Base-by-base conservation (phyloP, 1,284 basidiomycete genomes). In the Cystobasidium sp. region DNA sequence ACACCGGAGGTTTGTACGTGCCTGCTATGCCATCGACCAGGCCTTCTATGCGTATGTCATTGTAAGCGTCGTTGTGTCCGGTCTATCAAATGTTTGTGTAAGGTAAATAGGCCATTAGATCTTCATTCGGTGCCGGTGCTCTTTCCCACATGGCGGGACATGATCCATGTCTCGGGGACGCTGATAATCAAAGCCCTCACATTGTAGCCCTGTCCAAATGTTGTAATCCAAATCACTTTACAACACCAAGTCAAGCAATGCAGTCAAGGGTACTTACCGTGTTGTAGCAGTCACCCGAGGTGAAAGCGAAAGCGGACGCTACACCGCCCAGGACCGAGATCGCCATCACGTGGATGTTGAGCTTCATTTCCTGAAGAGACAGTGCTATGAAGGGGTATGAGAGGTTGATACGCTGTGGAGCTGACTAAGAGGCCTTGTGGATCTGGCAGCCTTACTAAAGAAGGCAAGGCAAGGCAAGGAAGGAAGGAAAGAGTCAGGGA, bases 221-320 rank as follows among this genome's bases (percentile, higher is more conserved):
- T n/a, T 22, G 22, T 55, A 31, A 10, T 55, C 22, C 9, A 1
- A 16, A 55, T 55, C 10, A 10, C 1, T 20, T 6, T 14, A 61
- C 12, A 16, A 7, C 1, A 3, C 9, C 41, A 20, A 18, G 44
- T 31, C 39, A 61, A 8, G 20, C 12, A 20, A 55, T 22, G 53
- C 10, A 55, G 53, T 12, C 24, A 14, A n/a, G 1, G 22, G 24
- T 16, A 24, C 59, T n/a, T 1, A 61, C 39, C 12, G 39, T 22
- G 20, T 61, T 61, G n/a, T 61, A 46, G 59, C 59, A 61, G 16
- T 61, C 59, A n/a, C 44, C 59, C 9, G 41, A n/a, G 8, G 59
- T 43, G 9, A 9, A 20, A 16, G 39, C 59, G 1, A 55, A 10
- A 55, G n/a, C 49, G 6, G 16, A 31, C 31, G 31, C 31, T 31